These are phyloP conservation scores for Wallacemonas rigidus DNA, from an alignment of 208 protist species.

Conservation along the genomic window DNA sequence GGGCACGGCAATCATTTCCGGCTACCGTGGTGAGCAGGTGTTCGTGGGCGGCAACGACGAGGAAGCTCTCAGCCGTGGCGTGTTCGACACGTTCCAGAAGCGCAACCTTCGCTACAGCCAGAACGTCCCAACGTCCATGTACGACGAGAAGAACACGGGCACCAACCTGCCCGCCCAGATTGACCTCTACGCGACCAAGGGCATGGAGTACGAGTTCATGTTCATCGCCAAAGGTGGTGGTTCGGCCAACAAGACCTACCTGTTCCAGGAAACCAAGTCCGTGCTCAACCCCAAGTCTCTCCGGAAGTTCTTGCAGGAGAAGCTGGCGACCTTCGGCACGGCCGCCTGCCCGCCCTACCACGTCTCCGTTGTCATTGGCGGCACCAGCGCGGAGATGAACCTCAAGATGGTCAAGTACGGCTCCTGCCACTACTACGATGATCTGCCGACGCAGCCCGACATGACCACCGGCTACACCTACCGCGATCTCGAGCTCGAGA, in stretches of 20 bases:
- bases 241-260: constrained; percentile 97
- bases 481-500: constrained; percentile 94
- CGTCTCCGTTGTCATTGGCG: constrained; percentile 96
- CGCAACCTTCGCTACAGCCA: constrained; percentile 97
- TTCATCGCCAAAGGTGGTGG: constrained; percentile 98
- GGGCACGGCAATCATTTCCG: constrained; percentile 96
- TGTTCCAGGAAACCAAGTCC: constrained; percentile 97
- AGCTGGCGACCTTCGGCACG: constrained; percentile 94
- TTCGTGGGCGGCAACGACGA: constrained; percentile 94
- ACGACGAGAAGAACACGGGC: constrained; percentile 96
- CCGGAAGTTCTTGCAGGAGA: constrained; percentile 93
- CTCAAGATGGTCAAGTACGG: constrained; percentile 97
- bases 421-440: constrained; percentile 93
- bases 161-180: constrained; percentile 98
- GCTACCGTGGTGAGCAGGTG: constrained; percentile 96
- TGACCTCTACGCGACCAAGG: constrained; percentile 94
- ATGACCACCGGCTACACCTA: constrained; percentile 87
- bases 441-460: constrained; percentile 92
- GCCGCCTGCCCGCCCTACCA: constrained; percentile 98
- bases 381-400: constrained; percentile 95
- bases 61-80: constrained; percentile 91
- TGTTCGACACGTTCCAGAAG: constrained; percentile 95
- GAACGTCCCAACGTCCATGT: constrained; percentile 95
- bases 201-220: constrained; percentile 95
- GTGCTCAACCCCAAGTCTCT: constrained; percentile 93